A percentile compares a stretch with the other conserved stretches of the same genome.
Conservation (phyloP, 2,329 filamentous ascomycete genomes). For the Rhinocladiella mackenziei region DNA sequence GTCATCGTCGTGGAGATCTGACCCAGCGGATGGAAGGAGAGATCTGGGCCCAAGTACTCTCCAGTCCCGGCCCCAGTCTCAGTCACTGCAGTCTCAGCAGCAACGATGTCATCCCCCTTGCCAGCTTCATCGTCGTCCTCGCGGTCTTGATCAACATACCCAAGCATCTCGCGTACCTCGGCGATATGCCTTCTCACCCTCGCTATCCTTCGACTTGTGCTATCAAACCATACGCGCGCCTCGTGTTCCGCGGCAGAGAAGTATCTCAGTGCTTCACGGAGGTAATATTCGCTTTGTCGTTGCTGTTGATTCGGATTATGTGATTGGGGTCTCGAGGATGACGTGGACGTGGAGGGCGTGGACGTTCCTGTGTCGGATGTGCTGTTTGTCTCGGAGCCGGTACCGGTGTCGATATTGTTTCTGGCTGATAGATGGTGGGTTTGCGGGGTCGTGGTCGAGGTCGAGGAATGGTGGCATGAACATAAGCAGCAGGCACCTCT, state of each 20-base stretch:
- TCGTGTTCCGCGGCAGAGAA: slow-evolving; percentile 4
- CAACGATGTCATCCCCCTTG: too few relatives aligned
- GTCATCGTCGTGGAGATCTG: too few relatives aligned
- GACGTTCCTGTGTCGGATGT: too few relatives aligned
- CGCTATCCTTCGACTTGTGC: slow-evolving; percentile 6
- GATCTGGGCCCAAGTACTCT: too few relatives aligned
- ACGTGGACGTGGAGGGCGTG: not conserved
- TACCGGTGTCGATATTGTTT: not conserved
- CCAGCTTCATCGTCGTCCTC: too few relatives aligned
- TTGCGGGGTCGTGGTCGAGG: not conserved
- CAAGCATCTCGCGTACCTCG: not conserved
- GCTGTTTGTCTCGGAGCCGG: too few relatives aligned
- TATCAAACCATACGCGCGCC: slow-evolving; percentile 9
- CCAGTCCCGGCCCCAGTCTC: too few relatives aligned
- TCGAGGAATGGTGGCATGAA: not conserved
- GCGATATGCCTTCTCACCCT: slow-evolving; percentile 1
- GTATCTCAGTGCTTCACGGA: not conserved
- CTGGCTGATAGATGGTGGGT: not conserved
- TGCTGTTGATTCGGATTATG: not conserved
- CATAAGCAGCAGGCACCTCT: not conserved
- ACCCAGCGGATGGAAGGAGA: too few relatives aligned
- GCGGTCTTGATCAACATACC: too few relatives aligned
- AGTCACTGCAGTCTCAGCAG: too few relatives aligned
- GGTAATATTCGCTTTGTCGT: not conserved
- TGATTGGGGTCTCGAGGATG: not conserved